These are phyloP conservation scores for Boletus speciosus DNA, from an alignment of 768 basidiomycete species.

Conservation along the genomic window DNA sequence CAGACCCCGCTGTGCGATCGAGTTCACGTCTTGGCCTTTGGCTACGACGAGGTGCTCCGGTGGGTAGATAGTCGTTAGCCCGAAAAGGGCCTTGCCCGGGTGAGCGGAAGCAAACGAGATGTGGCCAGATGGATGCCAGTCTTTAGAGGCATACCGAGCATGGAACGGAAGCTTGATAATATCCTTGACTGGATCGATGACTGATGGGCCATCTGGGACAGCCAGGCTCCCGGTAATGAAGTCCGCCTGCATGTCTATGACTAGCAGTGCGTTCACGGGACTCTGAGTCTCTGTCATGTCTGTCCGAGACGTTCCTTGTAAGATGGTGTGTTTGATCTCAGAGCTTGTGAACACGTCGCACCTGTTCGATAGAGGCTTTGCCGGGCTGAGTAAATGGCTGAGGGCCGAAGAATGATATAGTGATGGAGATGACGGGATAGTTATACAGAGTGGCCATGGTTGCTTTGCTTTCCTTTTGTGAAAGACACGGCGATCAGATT, in stretches of 20 bases:
- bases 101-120: constrained; percentile 67
- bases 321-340: neutral
- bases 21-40: constrained; percentile 16
- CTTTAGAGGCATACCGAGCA: constrained; percentile 51
- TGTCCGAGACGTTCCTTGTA: neutral
- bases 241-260: constrained; percentile 83
- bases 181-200: constrained; percentile 54
- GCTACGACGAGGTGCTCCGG: constrained; percentile 32
- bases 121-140: constrained; percentile 59
- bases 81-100: constrained; percentile 35
- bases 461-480: neutral
- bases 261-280: constrained; percentile 48
- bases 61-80: constrained; percentile 37
- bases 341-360: neutral
- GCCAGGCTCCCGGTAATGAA: constrained; percentile 76
- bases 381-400: neutral
- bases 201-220: constrained; percentile 55
- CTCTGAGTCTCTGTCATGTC: constrained; percentile 14
- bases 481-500: neutral
- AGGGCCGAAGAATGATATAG: neutral
- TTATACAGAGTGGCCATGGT: neutral
- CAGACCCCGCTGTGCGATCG: constrained; percentile 24
- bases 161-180: constrained; percentile 57
- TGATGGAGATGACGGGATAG: neutral
- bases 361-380: neutral